Evolutionary conservation across 805 yeast genomes (phyloP).

Genomic region (Kuraishia molischiana): DNA sequence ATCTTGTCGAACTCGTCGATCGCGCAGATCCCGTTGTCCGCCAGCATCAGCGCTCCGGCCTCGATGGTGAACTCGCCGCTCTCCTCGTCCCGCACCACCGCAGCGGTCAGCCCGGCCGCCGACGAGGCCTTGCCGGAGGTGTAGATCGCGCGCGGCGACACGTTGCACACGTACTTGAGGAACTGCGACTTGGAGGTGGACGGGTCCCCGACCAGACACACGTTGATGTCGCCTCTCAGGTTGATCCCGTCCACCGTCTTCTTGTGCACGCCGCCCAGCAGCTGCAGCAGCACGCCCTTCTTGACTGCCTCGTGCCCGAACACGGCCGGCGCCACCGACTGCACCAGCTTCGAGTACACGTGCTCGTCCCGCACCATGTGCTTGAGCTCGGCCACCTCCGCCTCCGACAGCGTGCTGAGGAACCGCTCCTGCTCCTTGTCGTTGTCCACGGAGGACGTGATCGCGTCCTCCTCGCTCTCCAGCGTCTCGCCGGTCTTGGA

Average conservation of each 20-base stretch:
- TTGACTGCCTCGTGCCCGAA: conserved; percentile 93
- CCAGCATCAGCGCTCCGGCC: conserved; percentile 97
- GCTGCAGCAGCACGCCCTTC: conserved; percentile 81
- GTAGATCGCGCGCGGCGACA: conserved; percentile 89
- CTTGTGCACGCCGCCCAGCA: conserved; percentile 94
- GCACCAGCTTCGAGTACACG: conserved; percentile 73
- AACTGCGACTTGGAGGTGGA: conserved; percentile 96
- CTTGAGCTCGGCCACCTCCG: conserved; percentile 77
- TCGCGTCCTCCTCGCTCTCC: conserved; percentile 10
- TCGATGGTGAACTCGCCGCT: conserved; percentile 95
- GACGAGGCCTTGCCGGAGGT: conserved; percentile 98
- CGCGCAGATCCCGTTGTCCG: conserved; percentile 97
- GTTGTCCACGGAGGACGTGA: conserved; percentile 23
- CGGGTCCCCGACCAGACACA: conserved; percentile 96
- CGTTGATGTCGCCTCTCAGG: conserved; percentile 92
- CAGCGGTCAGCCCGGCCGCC: conserved; percentile 98
- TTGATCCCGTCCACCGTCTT: conserved; percentile 89
- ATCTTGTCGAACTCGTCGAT: conserved; percentile 98
- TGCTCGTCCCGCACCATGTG: conserved; percentile 87
- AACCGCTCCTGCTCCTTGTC: conserved; percentile 75
- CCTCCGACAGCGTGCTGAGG: conserved; percentile 64
- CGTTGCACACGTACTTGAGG: conserved; percentile 82
- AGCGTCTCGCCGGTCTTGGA: conserved; percentile 13
- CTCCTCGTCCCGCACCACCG: conserved; percentile 95
- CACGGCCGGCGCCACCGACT: conserved; percentile 91